Evolutionary conservation across 345 rosid genomes (phyloP), one percentile per base, ranked within the genome.

Genomic region (Camelina sativa): DNA sequence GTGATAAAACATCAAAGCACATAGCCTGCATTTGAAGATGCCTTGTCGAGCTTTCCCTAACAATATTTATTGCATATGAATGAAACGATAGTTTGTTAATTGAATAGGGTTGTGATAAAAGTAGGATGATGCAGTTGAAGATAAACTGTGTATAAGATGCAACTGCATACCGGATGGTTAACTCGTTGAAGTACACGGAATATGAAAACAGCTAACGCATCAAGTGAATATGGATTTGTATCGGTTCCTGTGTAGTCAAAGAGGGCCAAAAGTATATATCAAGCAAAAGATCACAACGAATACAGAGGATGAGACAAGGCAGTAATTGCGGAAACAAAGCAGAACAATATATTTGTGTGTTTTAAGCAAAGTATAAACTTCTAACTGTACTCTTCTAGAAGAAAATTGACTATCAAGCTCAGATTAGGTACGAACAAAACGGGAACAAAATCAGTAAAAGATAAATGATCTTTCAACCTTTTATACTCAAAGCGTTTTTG

Each of bases 21-120:
- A 82, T 86, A 89, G 47, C 99, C 99, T 66, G 90, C 97, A 79
- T 89, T 95, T 72, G 86, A 80, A 77, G 96, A 87, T 46, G 80
- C 80, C 77, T 87, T 92, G 82, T 95, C 99, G 65, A 95, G 93
- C 84, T 92, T 92, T n/a, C 99, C 99, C 99, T 92, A 76, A 9
- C 22, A 76, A 73, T 69, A 41, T 67, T 51, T 37, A 80, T 51
- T 80, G 67, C 62, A 75, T 64, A 40, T 53, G 41, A 63, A 54
- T 58, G 38, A 16, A 60, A 53, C 8, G 28, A 51, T 67, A 73
- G 68, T 66, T 71, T 54, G 52, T 67, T 53, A 53, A 47, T 28
- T 28, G 37, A 55, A 70, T 2, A 12, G 37, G 34, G 54, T 65
- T 20, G 11, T 25, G 15, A n/a, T 61, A 23, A 67, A 71, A 56